Evolutionary conservation across 139 green algal species (phyloP).

Genomic region (Chlorella sp.): DNA sequence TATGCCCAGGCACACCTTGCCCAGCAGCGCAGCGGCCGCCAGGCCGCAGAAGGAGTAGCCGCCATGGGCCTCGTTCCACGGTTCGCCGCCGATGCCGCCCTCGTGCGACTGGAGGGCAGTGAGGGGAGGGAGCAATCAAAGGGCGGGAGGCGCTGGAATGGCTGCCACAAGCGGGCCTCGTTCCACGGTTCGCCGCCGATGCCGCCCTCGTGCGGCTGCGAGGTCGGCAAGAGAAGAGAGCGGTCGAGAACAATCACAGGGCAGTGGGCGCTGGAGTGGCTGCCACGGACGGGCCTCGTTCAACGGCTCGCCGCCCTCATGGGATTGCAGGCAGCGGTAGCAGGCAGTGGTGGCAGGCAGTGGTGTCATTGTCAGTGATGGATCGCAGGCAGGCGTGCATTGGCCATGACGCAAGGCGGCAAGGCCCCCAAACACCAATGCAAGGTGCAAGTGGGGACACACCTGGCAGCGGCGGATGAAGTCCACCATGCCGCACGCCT

Average conservation of each 20-base stretch:
- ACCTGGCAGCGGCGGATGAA: constrained; percentile 79
- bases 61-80: constrained; percentile 96
- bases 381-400: no score
- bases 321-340: no score
- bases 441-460: no score
- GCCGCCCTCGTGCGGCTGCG: constrained; percentile 92
- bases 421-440: no score
- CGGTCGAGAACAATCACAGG: no score
- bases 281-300: constrained; percentile 98
- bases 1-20: constrained; percentile 17
- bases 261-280: no score
- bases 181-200: constrained; percentile 95
- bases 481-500: constrained; percentile 56
- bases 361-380: no score
- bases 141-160: no score
- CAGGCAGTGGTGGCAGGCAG: no score
- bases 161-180: no score
- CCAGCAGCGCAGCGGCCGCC: constrained; percentile 77
- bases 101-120: constrained; percentile 78
- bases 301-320: constrained; percentile 94
- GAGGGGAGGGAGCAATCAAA: no score
- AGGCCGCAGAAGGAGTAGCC: constrained; percentile 98
- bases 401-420: no score
- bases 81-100: constrained; percentile 95
- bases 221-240: neutral